Percentiles rank a stretch among this genome's conserved stretches.
Evolutionary conservation across 306 rosid genomes (phyloP).

Genomic region (Gastrolobium bilobum): DNA sequence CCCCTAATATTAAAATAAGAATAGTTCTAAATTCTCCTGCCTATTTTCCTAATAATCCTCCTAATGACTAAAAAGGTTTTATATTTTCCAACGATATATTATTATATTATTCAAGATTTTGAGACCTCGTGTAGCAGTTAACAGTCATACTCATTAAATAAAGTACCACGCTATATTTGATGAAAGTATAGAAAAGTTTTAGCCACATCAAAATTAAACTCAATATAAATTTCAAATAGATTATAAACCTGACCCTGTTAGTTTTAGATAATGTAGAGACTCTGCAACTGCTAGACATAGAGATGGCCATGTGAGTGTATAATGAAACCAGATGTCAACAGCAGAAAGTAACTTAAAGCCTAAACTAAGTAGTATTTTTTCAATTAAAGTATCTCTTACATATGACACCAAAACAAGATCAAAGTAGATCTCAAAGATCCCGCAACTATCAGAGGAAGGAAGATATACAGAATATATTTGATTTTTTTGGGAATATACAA

Average conservation of each 20-base stretch:
- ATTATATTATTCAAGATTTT: background rate
- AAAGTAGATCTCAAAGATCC: conserved; percentile 35
- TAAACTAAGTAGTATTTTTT: conserved; percentile 9
- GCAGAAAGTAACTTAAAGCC: background rate
- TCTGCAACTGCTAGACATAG: background rate
- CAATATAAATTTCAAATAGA: background rate
- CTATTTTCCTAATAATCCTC: background rate
- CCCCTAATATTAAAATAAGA: background rate
- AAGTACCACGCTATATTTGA: background rate
- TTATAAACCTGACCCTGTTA: background rate
- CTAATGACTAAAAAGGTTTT: background rate
- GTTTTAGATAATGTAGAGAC: background rate
- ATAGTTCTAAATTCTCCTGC: background rate
- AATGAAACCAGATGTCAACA: background rate
- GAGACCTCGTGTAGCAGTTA: background rate
- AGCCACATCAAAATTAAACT: background rate
- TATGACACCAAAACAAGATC: conserved; percentile 51
- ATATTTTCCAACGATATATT: background rate
- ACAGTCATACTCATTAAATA: background rate
- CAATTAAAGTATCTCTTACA: conserved; percentile 33
- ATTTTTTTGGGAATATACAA: conserved; percentile 42
- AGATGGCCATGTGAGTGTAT: background rate
- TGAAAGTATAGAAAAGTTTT: background rate
- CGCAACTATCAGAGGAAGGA: conserved; percentile 39
- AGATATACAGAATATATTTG: conserved; percentile 14